Percentiles rank a stretch among this genome's conserved stretches.
phyloP scores from a whole-genome alignment of 805 yeast genomes.

The Saccharomyces kudriavzevii region DNA sequence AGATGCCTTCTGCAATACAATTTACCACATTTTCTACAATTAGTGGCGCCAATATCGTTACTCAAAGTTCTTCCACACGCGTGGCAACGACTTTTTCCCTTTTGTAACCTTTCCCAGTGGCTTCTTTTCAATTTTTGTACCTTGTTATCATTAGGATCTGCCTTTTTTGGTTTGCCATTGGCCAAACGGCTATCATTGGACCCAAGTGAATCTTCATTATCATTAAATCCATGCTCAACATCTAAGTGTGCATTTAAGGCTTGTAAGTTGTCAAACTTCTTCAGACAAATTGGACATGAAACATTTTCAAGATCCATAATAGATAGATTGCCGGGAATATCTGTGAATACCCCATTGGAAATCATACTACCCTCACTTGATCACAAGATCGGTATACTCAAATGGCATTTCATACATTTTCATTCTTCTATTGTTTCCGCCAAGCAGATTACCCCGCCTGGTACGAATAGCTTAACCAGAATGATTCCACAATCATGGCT shows the following conservation, averaged over 20 bases:
- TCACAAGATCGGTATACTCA: background rate
- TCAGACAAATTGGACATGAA: slow-evolving; percentile 65
- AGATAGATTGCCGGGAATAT: background rate
- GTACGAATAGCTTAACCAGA: background rate
- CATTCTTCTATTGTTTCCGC: background rate
- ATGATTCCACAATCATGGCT: background rate
- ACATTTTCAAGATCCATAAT: slow-evolving; percentile 2
- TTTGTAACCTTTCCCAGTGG: slow-evolving; percentile 29
- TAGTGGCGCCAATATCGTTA: slow-evolving; percentile 35
- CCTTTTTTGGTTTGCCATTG: slow-evolving; percentile 6
- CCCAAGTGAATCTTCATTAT: slow-evolving; percentile 3
- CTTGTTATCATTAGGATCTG: slow-evolving; percentile 1
- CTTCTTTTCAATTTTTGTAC: slow-evolving; percentile 32
- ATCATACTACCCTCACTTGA: background rate
- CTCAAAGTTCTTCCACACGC: slow-evolving; percentile 52
- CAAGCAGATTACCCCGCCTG: background rate
- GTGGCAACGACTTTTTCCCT: slow-evolving; percentile 22
- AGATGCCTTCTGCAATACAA: slow-evolving; percentile 64
- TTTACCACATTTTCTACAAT: slow-evolving; percentile 72
- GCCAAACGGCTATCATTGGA: slow-evolving; percentile 1
- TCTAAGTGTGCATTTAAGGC: slow-evolving; percentile 68
- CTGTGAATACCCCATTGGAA: background rate
- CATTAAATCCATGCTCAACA: slow-evolving; percentile 44
- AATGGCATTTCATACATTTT: background rate
- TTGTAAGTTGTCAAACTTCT: slow-evolving; percentile 42